phyloP scores from a whole-genome alignment of 306 rosid genomes.

The Benincasa hispida region DNA sequence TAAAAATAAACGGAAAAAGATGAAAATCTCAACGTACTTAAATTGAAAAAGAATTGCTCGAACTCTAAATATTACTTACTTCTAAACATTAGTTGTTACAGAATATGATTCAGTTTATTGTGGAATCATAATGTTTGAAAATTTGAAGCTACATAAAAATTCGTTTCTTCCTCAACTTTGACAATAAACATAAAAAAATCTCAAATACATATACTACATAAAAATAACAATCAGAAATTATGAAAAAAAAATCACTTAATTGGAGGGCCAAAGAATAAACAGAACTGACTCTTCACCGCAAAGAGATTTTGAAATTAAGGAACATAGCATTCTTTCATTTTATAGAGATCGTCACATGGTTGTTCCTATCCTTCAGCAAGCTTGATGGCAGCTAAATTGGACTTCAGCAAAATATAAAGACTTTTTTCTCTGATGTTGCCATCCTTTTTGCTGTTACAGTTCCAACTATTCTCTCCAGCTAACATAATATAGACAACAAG shows the following conservation, averaged over 20 bases:
- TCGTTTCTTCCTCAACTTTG: background rate
- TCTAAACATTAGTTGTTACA: too few relatives aligned
- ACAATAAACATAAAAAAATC: background rate
- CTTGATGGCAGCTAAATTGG: background rate
- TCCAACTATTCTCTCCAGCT: slow-evolving; percentile 56
- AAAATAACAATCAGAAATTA: background rate
- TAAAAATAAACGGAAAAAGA: too few relatives aligned
- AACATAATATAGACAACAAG: background rate
- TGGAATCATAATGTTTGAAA: background rate
- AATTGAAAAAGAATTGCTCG: background rate
- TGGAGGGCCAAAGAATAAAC: background rate
- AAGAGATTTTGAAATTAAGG: background rate
- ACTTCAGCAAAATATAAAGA: slow-evolving; percentile 26
- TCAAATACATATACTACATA: background rate
- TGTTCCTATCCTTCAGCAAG: background rate
- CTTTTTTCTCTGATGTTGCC: slow-evolving; percentile 27
- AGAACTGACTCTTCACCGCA: background rate
- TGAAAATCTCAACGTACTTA: too few relatives aligned
- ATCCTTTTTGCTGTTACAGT: slow-evolving; percentile 30
- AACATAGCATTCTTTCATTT: background rate
- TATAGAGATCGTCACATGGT: background rate
- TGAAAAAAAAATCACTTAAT: background rate
- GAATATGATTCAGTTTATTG: background rate
- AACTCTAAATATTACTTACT: background rate
- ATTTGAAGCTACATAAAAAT: background rate